These are phyloP conservation scores for Penicillium pancosmium DNA, from an alignment of 495 filamentous ascomycete genomes.

Conservation along the genomic window DNA sequence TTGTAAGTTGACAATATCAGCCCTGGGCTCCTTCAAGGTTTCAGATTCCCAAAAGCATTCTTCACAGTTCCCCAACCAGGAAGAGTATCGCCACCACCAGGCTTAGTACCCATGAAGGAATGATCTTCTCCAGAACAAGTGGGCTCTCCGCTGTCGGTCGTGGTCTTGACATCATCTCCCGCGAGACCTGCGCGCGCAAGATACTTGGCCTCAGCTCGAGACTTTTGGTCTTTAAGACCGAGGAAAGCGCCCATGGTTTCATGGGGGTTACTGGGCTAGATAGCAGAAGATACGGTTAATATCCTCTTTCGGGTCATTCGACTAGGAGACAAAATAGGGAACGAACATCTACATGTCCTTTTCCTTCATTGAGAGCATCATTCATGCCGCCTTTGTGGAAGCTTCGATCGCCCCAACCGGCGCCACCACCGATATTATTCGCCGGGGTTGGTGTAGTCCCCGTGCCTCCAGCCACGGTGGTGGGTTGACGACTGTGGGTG, in stretches of 20 bases:
- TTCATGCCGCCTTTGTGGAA: slow-evolving; percentile 25
- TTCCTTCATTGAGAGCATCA: slow-evolving; percentile 18
- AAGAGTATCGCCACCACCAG: slow-evolving; percentile 36
- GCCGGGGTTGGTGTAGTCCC: slow-evolving; percentile 36
- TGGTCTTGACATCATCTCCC: neutral
- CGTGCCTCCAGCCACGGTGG: slow-evolving; percentile 30
- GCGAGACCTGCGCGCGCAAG: slow-evolving; percentile 21
- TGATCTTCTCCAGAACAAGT: slow-evolving; percentile 40
- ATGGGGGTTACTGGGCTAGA: slow-evolving; percentile 26
- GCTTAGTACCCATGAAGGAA: slow-evolving; percentile 37
- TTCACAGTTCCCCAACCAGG: slow-evolving; percentile 39
- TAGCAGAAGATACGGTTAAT: neutral
- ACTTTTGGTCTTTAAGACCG: slow-evolving; percentile 38
- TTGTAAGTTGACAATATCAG: neutral
- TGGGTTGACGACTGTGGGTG: slow-evolving; percentile 18
- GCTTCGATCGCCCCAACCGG: slow-evolving; percentile 24
- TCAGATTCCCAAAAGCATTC: slow-evolving; percentile 27
- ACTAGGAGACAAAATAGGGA: neutral
- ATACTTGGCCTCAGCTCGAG: slow-evolving; percentile 28
- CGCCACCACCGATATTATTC: slow-evolving; percentile 31
- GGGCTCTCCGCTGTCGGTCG: slow-evolving; percentile 14
- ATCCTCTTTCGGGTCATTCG: neutral
- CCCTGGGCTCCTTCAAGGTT: neutral
- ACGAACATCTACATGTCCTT: slow-evolving; percentile 34
- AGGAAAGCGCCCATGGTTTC: slow-evolving; percentile 35